Conservation (phyloP, 1,284 basidiomycete species). For the Sanguinoderma infundibulare region DNA sequence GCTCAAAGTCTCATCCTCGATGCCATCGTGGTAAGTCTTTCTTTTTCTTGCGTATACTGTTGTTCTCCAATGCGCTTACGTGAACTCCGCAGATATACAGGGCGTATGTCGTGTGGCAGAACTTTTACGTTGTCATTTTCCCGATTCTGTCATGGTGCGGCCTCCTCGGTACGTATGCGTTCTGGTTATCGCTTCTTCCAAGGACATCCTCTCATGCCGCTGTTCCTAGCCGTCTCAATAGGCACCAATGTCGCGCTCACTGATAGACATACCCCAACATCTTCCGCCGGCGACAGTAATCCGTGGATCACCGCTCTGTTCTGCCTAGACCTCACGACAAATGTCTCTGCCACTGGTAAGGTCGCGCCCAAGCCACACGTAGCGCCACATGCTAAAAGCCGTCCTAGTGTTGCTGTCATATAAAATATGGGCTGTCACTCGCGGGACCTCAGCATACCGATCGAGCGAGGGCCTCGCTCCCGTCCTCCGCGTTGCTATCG, state of each 20-base stretch:
- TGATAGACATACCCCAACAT: constrained; percentile 12
- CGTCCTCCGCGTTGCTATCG: constrained; percentile 34
- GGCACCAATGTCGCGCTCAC: constrained; percentile 7
- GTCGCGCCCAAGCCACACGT: too few species aligned
- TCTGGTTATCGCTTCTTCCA: neutral
- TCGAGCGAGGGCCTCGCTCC: constrained; percentile 24
- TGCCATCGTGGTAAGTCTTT: constrained; percentile 34
- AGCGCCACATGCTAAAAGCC: neutral
- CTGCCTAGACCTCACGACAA: constrained; percentile 32
- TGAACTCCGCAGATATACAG: constrained; percentile 31
- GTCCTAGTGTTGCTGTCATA: constrained; percentile 28
- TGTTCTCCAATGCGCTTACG: neutral
- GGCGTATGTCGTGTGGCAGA: constrained; percentile 35
- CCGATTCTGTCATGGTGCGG: constrained; percentile 31
- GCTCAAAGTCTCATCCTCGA: constrained; percentile 40
- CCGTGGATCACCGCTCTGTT: constrained; percentile 36
- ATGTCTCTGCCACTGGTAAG: constrained; percentile 35
- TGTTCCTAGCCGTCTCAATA: constrained; percentile 9
- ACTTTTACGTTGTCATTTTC: constrained; percentile 25
- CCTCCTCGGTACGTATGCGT: constrained; percentile 19
- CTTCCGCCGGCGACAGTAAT: constrained; percentile 23
- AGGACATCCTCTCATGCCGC: neutral
- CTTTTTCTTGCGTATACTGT: too few species aligned
- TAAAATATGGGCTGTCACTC: constrained; percentile 30
- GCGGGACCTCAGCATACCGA: constrained; percentile 16